A percentile compares a stretch with the other conserved stretches of the same genome.
Conservation (phyloP, 495 filamentous ascomycete species). For the Trichoderma orchidacearum region DNA sequence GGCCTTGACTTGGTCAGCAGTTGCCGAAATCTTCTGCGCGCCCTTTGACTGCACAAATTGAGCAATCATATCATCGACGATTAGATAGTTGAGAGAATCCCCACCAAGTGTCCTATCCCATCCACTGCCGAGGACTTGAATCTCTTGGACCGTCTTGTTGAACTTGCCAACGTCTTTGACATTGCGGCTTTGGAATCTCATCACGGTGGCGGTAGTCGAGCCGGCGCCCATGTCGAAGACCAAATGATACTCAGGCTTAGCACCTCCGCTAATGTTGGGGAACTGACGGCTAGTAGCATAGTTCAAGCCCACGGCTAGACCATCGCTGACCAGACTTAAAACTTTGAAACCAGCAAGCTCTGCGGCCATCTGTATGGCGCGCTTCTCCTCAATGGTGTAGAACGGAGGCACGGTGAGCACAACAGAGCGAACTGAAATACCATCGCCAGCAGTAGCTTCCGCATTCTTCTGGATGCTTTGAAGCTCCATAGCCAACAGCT, state of each 20-base stretch:
- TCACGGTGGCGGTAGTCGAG: slow-evolving; percentile 85
- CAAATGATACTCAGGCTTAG: slow-evolving; percentile 82
- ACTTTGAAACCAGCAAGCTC: slow-evolving; percentile 79
- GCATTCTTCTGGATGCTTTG: slow-evolving; percentile 80
- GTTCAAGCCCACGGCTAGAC: slow-evolving; percentile 83
- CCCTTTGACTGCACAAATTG: slow-evolving; percentile 60
- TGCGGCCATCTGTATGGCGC: slow-evolving; percentile 67
- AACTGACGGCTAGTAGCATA: slow-evolving; percentile 89
- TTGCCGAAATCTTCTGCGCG: slow-evolving; percentile 52
- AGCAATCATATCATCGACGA: slow-evolving; percentile 75
- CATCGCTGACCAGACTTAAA: slow-evolving; percentile 75
- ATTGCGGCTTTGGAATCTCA: slow-evolving; percentile 76
- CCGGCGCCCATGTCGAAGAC: slow-evolving; percentile 98
- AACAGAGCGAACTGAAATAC: slow-evolving; percentile 55
- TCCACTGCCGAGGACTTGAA: slow-evolving; percentile 69
- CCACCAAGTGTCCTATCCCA: slow-evolving; percentile 89
- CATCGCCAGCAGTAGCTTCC: slow-evolving; percentile 70
- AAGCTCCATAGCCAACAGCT: slow-evolving; percentile 92
- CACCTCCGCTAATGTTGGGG: slow-evolving; percentile 66
- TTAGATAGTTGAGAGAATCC: slow-evolving; percentile 73
- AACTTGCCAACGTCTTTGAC: slow-evolving; percentile 87
- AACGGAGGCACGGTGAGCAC: slow-evolving; percentile 91
- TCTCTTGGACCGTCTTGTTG: slow-evolving; percentile 95
- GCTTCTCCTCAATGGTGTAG: slow-evolving; percentile 79
- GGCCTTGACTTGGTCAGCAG: slow-evolving; percentile 42